Evolutionary conservation across 805 yeast species (phyloP).

Genomic region (Kodamaea lidongshanica): DNA sequence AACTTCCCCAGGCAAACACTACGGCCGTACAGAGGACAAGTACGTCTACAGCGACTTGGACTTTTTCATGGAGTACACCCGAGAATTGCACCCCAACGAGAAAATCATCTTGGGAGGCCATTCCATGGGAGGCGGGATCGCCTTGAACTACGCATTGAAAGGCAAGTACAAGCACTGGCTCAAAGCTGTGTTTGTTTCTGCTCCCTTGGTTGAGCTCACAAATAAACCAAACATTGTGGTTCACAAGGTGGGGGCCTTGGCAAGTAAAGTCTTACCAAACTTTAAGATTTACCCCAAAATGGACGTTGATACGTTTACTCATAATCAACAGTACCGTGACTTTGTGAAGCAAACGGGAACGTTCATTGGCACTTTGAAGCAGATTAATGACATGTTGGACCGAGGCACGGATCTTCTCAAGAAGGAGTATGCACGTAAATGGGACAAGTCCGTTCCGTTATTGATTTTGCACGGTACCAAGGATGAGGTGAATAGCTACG

Average conservation of each 20-base stretch:
- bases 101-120: conserved; percentile 57
- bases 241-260: conserved; percentile 36
- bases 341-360: conserved; percentile 39
- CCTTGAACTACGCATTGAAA: conserved; percentile 51
- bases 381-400: conserved; percentile 54
- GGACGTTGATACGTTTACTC: conserved; percentile 48
- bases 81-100: conserved; percentile 28
- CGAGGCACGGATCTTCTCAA: conserved; percentile 53
- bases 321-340: conserved; percentile 40
- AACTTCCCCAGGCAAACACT: conserved; percentile 48
- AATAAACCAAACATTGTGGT: conserved; percentile 48
- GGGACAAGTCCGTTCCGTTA: conserved; percentile 40
- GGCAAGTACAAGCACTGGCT: conserved; percentile 47
- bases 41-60: conserved; percentile 57
- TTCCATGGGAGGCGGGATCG: conserved; percentile 80
- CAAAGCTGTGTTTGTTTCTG: conserved; percentile 44
- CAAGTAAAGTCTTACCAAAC: conserved; percentile 38
- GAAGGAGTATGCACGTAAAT: conserved; percentile 28
- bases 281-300: conserved; percentile 51
- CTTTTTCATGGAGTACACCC: conserved; percentile 43
- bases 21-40: conserved; percentile 55
- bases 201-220: conserved; percentile 52
- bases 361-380: conserved; percentile 47
- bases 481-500: conserved; percentile 56
- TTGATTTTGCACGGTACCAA: conserved; percentile 55